A percentile compares a stretch with the other conserved stretches of the same genome.
These are phyloP conservation scores for Styphnolobium japonicum DNA, from an alignment of 306 rosid genomes.

Conservation along the genomic window DNA sequence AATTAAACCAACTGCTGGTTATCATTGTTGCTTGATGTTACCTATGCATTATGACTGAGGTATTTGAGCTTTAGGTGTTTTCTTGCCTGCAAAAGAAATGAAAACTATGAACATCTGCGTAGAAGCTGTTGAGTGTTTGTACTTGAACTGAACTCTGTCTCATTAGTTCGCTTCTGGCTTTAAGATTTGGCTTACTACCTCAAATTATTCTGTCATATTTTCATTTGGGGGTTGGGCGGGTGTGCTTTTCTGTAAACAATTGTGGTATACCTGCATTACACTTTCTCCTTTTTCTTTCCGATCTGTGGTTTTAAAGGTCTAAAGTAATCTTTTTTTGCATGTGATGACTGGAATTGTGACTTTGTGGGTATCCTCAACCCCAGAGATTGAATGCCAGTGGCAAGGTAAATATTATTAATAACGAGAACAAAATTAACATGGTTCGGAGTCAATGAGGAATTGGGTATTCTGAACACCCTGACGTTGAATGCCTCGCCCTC, in stretches of 20 bases:
- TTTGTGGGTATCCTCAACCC: background rate
- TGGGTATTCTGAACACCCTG: background rate
- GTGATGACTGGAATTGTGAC: background rate
- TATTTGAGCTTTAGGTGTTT: slow-evolving; percentile 18
- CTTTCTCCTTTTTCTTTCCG: background rate
- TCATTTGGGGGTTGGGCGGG: background rate
- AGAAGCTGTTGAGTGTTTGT: slow-evolving; percentile 14
- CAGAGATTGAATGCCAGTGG: background rate
- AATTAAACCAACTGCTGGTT: slow-evolving; percentile 20
- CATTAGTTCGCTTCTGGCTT: background rate
- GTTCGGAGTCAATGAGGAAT: background rate
- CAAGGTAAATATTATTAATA: too few species aligned
- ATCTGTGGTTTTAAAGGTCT: background rate
- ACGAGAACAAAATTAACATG: too few species aligned
- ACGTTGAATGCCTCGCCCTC: too few species aligned
- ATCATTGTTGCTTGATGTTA: slow-evolving; percentile 8
- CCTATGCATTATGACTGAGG: background rate
- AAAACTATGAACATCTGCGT: slow-evolving; percentile 2
- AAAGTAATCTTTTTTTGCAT: background rate
- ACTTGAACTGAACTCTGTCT: slow-evolving; percentile 2
- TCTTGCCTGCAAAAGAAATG: slow-evolving; percentile 7
- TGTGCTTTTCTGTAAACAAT: background rate
- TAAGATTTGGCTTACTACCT: background rate
- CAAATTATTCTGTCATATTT: background rate
- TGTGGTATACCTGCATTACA: background rate